A percentile compares a stretch with the other conserved stretches of the same genome.
These are phyloP conservation scores for Fusarium setosum DNA, from an alignment of 2,329 filamentous ascomycete species.

Conservation along the genomic window DNA sequence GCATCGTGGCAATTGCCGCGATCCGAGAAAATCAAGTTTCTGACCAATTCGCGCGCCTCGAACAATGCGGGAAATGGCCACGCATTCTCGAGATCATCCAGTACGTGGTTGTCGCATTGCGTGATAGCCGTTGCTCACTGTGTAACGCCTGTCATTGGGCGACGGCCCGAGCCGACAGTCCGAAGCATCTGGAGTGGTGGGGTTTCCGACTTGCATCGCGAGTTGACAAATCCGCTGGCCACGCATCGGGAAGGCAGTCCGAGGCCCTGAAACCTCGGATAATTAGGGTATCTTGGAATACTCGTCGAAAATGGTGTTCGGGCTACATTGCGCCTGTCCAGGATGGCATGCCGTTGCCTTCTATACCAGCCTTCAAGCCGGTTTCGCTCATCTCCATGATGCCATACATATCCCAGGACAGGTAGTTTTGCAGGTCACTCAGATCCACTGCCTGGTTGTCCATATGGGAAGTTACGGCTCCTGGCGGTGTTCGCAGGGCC, in stretches of 20 bases:
- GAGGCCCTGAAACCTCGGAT: neutral
- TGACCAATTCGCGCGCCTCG: neutral
- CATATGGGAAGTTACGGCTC: conserved; percentile 41
- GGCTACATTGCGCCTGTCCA: conserved; percentile 41
- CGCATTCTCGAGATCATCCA: neutral
- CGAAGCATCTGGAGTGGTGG: conserved; percentile 6
- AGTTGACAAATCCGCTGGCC: neutral
- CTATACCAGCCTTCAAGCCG: conserved; percentile 49
- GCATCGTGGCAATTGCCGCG: neutral
- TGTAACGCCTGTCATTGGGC: conserved; percentile 17
- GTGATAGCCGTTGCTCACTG: conserved; percentile 16
- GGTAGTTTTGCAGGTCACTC: conserved; percentile 52
- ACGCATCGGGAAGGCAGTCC: neutral
- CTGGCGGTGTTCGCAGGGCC: conserved; percentile 36
- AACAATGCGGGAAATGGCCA: neutral
- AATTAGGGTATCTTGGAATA: neutral
- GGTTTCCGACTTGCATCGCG: conserved; percentile 6
- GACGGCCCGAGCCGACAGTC: conserved; percentile 35
- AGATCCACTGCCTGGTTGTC: conserved; percentile 50
- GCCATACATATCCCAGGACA: conserved; percentile 55
- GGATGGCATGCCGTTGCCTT: conserved; percentile 47
- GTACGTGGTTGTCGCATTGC: conserved; percentile 16
- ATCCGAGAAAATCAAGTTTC: neutral
- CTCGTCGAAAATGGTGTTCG: neutral
- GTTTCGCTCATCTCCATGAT: conserved; percentile 55